phyloP scores from a whole-genome alignment of 2,329 filamentous ascomycete species.

The Canariomyces notabilis region DNA sequence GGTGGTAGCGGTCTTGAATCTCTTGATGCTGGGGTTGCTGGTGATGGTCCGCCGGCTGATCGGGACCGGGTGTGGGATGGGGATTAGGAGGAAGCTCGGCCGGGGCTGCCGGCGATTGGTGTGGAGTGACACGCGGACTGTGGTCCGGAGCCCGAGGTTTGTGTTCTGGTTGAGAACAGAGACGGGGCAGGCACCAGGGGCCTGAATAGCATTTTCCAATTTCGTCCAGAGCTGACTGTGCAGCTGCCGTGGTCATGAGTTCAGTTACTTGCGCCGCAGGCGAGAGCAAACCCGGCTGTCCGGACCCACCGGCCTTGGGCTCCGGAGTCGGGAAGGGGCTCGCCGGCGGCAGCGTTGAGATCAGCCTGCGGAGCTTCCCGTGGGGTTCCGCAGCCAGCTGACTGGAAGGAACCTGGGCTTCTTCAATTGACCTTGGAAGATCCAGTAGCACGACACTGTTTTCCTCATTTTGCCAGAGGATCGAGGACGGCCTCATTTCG shows the following conservation, averaged over 20 bases:
- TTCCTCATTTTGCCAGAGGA: constrained; percentile 51
- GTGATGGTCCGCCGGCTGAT: background rate
- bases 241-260: constrained; percentile 47
- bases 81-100: background rate
- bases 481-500: constrained; percentile 27
- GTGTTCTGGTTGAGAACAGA: constrained; percentile 13
- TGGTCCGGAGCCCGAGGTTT: background rate
- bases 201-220: constrained; percentile 35
- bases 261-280: constrained; percentile 47
- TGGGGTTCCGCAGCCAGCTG: constrained; percentile 19
- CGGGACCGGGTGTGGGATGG: background rate
- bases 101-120: background rate
- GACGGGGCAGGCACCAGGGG: constrained; percentile 44
- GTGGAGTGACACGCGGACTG: background rate
- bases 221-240: constrained; percentile 40
- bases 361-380: constrained; percentile 34
- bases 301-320: constrained; percentile 30
- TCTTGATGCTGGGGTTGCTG: background rate
- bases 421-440: constrained; percentile 64
- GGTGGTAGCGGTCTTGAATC: constrained; percentile 19
- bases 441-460: constrained; percentile 57
- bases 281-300: constrained; percentile 29
- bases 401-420: constrained; percentile 51
- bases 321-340: constrained; percentile 50
- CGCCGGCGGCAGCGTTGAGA: constrained; percentile 41